A percentile compares a stretch with the other conserved stretches of the same genome.
Conservation (phyloP, 2,329 filamentous ascomycete genomes). For the Fusarium verrucosum region DNA sequence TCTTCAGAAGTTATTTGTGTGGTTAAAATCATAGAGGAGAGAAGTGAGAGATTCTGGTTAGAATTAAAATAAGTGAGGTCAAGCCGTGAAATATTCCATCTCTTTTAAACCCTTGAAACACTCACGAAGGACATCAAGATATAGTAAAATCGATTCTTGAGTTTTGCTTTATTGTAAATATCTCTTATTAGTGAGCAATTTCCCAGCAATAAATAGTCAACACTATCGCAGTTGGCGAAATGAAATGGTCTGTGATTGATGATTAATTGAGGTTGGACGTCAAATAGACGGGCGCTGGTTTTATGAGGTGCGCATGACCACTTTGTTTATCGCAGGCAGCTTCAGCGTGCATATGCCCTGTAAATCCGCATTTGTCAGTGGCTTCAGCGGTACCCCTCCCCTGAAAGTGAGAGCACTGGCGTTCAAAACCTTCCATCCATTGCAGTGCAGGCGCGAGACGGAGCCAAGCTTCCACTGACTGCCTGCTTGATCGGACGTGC, state of each 20-base stretch:
- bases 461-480: slow-evolving; percentile 27
- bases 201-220: neutral
- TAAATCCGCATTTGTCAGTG: slow-evolving; percentile 11
- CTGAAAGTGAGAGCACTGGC: slow-evolving; percentile 14
- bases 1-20: too few relatives aligned
- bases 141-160: neutral
- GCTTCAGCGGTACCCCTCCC: slow-evolving; percentile 13
- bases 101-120: too few relatives aligned
- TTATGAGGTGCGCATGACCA: neutral
- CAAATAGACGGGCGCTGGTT: neutral
- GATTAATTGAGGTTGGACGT: neutral
- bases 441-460: slow-evolving; percentile 13
- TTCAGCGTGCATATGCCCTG: slow-evolving; percentile 21
- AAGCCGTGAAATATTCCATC: too few relatives aligned
- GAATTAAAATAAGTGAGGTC: too few relatives aligned
- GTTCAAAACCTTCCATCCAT: slow-evolving; percentile 30
- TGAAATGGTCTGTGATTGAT: neutral
- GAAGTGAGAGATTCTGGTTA: too few relatives aligned
- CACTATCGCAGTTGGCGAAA: neutral
- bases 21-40: too few relatives aligned
- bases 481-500: slow-evolving; percentile 34
- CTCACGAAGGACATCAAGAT: too few relatives aligned
- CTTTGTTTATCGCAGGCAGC: neutral
- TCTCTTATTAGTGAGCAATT: neutral
- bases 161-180: neutral